Evolutionary conservation across 2,329 filamentous ascomycete genomes (phyloP).

Genomic region (Ascochyta fabae): DNA sequence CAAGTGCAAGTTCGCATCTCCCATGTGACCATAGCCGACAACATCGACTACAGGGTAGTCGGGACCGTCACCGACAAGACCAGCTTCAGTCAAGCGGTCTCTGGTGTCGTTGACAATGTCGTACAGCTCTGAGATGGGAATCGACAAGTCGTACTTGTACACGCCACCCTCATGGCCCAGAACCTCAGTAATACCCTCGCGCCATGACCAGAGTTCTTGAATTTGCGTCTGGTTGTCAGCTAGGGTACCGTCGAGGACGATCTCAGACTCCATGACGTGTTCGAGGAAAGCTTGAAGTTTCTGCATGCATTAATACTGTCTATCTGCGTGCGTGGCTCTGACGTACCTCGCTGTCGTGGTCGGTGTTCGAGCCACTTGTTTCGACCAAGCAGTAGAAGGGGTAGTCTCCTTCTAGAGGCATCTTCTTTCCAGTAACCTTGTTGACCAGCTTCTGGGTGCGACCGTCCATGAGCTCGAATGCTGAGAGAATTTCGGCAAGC

Average conservation of each 20-base stretch:
- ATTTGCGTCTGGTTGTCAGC: constrained; percentile 94
- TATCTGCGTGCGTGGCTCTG: too few relatives aligned
- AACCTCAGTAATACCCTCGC: constrained; percentile 90
- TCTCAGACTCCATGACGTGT: constrained; percentile 85
- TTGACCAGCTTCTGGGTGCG: constrained; percentile 70
- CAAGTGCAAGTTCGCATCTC: constrained; percentile 92
- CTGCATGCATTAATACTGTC: constrained; percentile 42
- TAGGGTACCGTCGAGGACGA: constrained; percentile 87
- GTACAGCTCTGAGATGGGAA: constrained; percentile 88
- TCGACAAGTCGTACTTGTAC: constrained; percentile 98
- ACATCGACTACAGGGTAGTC: constrained; percentile 83
- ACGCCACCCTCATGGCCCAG: constrained; percentile 90
- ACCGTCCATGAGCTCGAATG: constrained; percentile 96
- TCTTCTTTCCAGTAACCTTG: constrained; percentile 74
- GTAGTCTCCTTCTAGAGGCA: constrained; percentile 81
- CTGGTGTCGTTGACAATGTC: constrained; percentile 84
- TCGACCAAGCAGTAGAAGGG: constrained; percentile 98
- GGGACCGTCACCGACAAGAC: constrained; percentile 75
- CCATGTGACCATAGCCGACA: constrained; percentile 98
- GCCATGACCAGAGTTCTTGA: constrained; percentile 84
- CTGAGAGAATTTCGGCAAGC: constrained; percentile 92
- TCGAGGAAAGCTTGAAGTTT: constrained; percentile 93
- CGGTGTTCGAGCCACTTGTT: constrained; percentile 91
- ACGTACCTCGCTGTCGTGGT: constrained; percentile 77
- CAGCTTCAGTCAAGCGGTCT: constrained; percentile 72